Conservation (phyloP, 345 rosid species). For the Camelina laxa region DNA sequence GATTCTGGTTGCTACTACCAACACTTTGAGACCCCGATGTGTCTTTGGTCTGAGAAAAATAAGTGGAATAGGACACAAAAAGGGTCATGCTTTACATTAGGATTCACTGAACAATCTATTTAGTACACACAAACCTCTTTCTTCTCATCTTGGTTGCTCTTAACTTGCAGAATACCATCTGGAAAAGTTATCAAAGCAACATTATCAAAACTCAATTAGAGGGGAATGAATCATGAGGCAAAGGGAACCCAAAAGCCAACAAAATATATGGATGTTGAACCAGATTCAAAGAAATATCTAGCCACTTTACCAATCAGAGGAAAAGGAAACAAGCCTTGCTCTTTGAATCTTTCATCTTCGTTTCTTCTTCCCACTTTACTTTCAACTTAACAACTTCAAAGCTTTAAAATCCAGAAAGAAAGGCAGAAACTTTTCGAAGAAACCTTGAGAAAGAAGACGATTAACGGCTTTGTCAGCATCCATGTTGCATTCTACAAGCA, state of each 20-base stretch:
- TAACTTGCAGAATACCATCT: constrained; percentile 83
- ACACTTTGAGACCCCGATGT: constrained; percentile 48
- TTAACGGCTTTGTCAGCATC: constrained; percentile 69
- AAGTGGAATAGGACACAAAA: background rate
- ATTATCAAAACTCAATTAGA: background rate
- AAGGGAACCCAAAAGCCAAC: background rate
- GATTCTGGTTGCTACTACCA: constrained; percentile 49
- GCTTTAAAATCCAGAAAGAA: constrained; percentile 9
- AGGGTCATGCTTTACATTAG: background rate
- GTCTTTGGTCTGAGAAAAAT: constrained; percentile 35
- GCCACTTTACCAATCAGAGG: background rate
- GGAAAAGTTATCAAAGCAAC: constrained; percentile 20
- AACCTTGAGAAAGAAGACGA: constrained; percentile 90
- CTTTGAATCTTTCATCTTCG: background rate
- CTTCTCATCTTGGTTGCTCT: constrained; percentile 75
- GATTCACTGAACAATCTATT: background rate
- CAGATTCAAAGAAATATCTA: too few relatives aligned
- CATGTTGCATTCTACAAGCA: constrained; percentile 77
- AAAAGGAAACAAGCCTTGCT: constrained; percentile 1
- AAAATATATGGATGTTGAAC: too few relatives aligned
- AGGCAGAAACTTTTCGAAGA: background rate
- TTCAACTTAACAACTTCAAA: constrained; percentile 16
- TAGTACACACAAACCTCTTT: constrained; percentile 60
- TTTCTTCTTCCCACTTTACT: background rate
- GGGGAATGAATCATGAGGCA: background rate